A percentile compares a stretch with the other conserved stretches of the same genome.
Conservation (phyloP, 371 early-diverging fungal genomes). For the Mortierella sp. region DNA sequence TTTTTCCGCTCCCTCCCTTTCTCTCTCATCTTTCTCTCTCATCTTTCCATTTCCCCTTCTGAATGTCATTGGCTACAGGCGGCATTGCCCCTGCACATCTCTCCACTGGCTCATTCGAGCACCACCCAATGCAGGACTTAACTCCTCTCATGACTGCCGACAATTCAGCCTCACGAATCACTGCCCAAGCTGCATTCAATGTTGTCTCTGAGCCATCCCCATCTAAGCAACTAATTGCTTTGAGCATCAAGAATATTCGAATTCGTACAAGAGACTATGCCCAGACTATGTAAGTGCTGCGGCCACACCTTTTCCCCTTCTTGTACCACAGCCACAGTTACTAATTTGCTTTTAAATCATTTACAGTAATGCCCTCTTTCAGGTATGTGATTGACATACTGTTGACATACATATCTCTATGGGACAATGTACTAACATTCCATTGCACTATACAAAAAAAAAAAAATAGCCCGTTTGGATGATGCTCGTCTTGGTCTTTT, state of each 20-base stretch:
- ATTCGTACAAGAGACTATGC: constrained; percentile 45
- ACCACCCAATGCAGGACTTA: constrained; percentile 29
- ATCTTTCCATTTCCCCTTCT: not conserved
- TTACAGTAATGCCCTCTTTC: constrained; percentile 48
- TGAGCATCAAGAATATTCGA: constrained; percentile 43
- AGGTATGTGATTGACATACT: constrained; percentile 19
- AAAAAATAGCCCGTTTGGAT: constrained; percentile 49
- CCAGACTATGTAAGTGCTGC: constrained; percentile 41
- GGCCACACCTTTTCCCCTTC: not conserved
- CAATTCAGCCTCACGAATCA: constrained; percentile 18
- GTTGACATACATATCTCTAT: not conserved
- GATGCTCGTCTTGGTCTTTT: constrained; percentile 55
- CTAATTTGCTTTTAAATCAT: not conserved
- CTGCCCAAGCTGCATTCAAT: constrained; percentile 50
- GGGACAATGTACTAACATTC: not conserved
- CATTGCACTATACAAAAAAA: not conserved
- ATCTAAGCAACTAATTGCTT: constrained; percentile 45
- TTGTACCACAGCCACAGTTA: not conserved
- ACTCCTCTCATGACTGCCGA: constrained; percentile 26
- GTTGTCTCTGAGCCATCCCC: constrained; percentile 42
- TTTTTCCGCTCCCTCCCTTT: not conserved
- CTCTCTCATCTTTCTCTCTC: not conserved
- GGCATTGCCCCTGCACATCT: constrained; percentile 8
- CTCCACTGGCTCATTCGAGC: constrained; percentile 17
- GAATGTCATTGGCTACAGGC: not conserved